Base-by-base conservation (phyloP, 208 protist species). In the Trypanosoma mega region DNA sequence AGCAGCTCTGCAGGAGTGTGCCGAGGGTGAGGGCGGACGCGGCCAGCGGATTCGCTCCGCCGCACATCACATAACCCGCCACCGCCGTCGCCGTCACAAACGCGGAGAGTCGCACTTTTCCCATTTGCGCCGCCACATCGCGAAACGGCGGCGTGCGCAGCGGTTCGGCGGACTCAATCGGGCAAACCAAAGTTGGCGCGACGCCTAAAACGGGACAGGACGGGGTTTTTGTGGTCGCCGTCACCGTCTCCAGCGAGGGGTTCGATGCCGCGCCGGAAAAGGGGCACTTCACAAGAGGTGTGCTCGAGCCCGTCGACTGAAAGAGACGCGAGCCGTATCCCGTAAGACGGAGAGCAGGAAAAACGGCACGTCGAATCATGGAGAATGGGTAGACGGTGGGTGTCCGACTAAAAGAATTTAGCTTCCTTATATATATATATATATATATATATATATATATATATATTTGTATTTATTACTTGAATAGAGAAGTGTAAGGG, bases 11-110 rank as follows among this genome's bases (percentile, higher is more conserved):
- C 26, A 94, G 74, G 62, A 91, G 76, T 26, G 85, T 93, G 14
- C 90, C 90, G 2, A 62, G 64, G 0, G 77, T 82, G 36, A 96
- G 14, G 21, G 71, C 76, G 12, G 72, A 72, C 5, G 71, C 74
- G 4, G 85, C 36, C 21, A 87, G 34, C 2, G 78, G 78, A 39
- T 49, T 85, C 26, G 70, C 44, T 24, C 85, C 88, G 37, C 78
- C 74, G n/a, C 75, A 75, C 26, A 91, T 78, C 1, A 92, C 83
- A 51, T 90, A 93, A 4, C 85, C 88, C 7, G 73, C 82, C 34
- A 90, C 64, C 14, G 85, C 70, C 8, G 88, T 92, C 4, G 88
- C 76, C 31, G 88, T 83, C 27, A 94, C 88, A 72, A 90, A 92
- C 1, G 76, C 69, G 20, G 88, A 92, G 20, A 94, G 80, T 61